A percentile compares a stretch with the other conserved stretches of the same genome.
These are phyloP conservation scores for Gentiana dahurica DNA, from an alignment of 257 asterid species.

Conservation along the genomic window DNA sequence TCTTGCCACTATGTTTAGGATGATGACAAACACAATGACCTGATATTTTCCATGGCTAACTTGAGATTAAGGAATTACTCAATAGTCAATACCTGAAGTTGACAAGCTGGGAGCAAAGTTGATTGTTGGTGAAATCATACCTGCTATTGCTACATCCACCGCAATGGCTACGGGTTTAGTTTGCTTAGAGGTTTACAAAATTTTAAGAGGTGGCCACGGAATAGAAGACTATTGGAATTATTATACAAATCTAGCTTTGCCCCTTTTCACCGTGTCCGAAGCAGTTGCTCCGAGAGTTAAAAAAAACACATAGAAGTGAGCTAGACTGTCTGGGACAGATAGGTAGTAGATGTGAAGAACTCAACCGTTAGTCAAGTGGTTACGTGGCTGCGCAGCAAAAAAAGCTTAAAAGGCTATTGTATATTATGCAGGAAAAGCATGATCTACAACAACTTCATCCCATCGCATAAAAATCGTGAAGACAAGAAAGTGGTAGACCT, in stretches of 20 bases:
- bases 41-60: constrained; percentile 82
- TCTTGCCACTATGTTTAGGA: constrained; percentile 52
- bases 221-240: constrained; percentile 86
- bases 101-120: constrained; percentile 86
- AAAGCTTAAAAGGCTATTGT: constrained; percentile 72
- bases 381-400: constrained; percentile 66
- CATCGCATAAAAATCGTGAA: constrained; percentile 75
- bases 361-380: constrained; percentile 65
- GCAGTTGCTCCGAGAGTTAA: constrained; percentile 62
- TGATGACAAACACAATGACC: constrained; percentile 87
- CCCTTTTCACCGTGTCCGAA: constrained; percentile 81
- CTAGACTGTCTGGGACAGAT: constrained; percentile 94
- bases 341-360: constrained; percentile 52
- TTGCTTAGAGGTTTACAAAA: constrained; percentile 84
- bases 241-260: constrained; percentile 77
- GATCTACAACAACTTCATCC: constrained; percentile 71
- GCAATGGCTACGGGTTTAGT: constrained; percentile 92
- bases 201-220: constrained; percentile 59
- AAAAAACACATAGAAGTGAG: constrained; percentile 65
- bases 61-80: constrained; percentile 93
- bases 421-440: constrained; percentile 75
- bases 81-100: constrained; percentile 75
- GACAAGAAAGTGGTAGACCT: constrained; percentile 60
- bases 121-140: constrained; percentile 84
- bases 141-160: constrained; percentile 88